phyloP scores from a whole-genome alignment of 2,329 filamentous ascomycete genomes.

The Orbilia blumenaviensis region DNA sequence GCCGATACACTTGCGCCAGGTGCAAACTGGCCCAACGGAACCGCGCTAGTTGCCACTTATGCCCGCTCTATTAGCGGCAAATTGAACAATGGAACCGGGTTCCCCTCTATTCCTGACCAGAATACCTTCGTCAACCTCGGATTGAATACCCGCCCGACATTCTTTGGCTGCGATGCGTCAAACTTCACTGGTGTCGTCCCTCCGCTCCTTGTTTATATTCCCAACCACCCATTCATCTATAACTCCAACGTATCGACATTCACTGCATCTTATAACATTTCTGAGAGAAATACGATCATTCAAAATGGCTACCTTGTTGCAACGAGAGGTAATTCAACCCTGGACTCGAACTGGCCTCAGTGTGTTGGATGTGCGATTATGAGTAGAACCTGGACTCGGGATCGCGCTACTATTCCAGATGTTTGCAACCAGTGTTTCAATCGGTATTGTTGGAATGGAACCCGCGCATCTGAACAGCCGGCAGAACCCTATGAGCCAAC shows the following conservation, averaged over 20 bases:
- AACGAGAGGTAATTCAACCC: constrained; percentile 81
- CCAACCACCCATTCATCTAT: constrained; percentile 81
- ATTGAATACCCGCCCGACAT: constrained; percentile 76
- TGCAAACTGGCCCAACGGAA: constrained; percentile 78
- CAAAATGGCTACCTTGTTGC: constrained; percentile 84
- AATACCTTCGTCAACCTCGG: constrained; percentile 82
- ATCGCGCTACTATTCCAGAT: constrained; percentile 70
- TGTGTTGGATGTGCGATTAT: constrained; percentile 91
- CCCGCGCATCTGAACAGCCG: constrained; percentile 62
- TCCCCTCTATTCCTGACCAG: constrained; percentile 75
- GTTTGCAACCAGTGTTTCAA: constrained; percentile 80
- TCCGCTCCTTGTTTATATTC: constrained; percentile 85
- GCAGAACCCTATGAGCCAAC: constrained; percentile 63
- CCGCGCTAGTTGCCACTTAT: constrained; percentile 77
- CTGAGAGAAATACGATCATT: constrained; percentile 80
- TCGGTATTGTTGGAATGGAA: constrained; percentile 94
- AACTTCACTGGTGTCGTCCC: constrained; percentile 68
- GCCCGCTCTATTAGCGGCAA: constrained; percentile 66
- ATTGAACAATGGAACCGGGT: constrained; percentile 73
- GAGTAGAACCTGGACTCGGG: constrained; percentile 76
- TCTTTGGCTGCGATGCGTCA: constrained; percentile 78
- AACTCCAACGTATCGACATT: constrained; percentile 84
- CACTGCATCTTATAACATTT: constrained; percentile 70
- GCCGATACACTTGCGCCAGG: constrained; percentile 69
- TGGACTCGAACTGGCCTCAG: constrained; percentile 77